Evolutionary conservation across 1,284 basidiomycete genomes (phyloP).

Genomic region (Cutaneotrichosporon arboriforme): DNA sequence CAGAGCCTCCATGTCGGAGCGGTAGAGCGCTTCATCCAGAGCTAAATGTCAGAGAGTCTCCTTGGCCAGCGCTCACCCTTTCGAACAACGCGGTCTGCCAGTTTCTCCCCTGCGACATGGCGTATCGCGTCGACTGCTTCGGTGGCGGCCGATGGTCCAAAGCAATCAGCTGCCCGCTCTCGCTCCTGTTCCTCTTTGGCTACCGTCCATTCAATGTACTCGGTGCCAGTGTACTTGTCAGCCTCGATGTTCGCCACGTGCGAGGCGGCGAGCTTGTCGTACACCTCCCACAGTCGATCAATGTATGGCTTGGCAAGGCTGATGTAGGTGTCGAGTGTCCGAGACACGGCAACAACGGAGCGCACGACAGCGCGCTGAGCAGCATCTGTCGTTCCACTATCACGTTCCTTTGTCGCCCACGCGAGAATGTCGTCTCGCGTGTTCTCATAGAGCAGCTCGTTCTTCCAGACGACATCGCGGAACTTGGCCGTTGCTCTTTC

Average conservation of each 20-base stretch:
- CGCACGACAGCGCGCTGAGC: not conserved
- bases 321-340: constrained; percentile 19
- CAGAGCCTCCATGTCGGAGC: constrained; percentile 54
- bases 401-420: constrained; percentile 59
- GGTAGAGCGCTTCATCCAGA: constrained; percentile 57
- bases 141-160: constrained; percentile 18
- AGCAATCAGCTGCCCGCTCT: constrained; percentile 19
- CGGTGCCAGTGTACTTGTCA: constrained; percentile 18
- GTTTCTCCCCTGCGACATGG: constrained; percentile 20
- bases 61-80: constrained; percentile 51
- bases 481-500: constrained; percentile 53
- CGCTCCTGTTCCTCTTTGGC: constrained; percentile 30
- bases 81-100: constrained; percentile 19
- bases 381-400: constrained; percentile 9
- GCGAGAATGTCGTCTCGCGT: constrained; percentile 54
- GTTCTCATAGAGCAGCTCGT: constrained; percentile 50
- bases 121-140: constrained; percentile 20
- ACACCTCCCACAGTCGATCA: constrained; percentile 21
- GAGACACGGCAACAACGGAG: constrained; percentile 18
- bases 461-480: constrained; percentile 54
- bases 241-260: constrained; percentile 19
- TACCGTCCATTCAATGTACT: constrained; percentile 34
- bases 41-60: constrained; percentile 55
- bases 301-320: constrained; percentile 25
- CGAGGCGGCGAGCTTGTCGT: constrained; percentile 13